Conservation (phyloP, 352 stramenopile genomes). For the Phytophthora europaea region DNA sequence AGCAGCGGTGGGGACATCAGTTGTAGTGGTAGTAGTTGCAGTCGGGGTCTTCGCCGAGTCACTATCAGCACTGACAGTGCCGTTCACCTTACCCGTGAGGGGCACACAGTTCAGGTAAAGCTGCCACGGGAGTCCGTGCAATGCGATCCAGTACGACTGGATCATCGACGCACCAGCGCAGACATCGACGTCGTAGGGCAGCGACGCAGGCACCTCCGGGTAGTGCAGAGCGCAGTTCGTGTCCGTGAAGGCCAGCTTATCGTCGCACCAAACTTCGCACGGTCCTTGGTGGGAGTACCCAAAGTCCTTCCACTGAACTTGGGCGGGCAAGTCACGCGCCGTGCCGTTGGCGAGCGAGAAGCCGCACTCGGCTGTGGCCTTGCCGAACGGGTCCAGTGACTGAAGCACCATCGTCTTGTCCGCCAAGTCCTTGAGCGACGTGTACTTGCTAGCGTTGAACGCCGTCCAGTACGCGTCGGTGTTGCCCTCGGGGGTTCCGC, state of each 20-base stretch:
- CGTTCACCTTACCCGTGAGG: constrained; percentile 22
- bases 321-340: constrained; percentile 36
- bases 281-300: constrained; percentile 61
- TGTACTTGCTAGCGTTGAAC: constrained; percentile 47
- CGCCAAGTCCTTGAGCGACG: constrained; percentile 46
- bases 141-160: constrained; percentile 65
- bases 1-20: constrained; percentile 10
- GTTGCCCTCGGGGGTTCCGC: constrained; percentile 30
- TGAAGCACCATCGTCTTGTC: constrained; percentile 40
- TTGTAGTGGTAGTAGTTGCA: constrained; percentile 6
- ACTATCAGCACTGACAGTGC: constrained; percentile 10
- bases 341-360: constrained; percentile 40
- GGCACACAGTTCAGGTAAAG: constrained; percentile 59
- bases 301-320: constrained; percentile 43
- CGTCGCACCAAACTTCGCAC: constrained; percentile 71
- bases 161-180: constrained; percentile 54
- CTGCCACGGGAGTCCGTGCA: constrained; percentile 66
- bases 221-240: constrained; percentile 54
- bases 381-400: constrained; percentile 33
- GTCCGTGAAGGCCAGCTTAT: constrained; percentile 54
- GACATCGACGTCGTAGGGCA: constrained; percentile 54
- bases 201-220: constrained; percentile 31
- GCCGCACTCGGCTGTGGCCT: constrained; percentile 37
- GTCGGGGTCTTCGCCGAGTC: constrained; percentile 9
- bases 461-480: constrained; percentile 41